Percentiles rank a stretch among this genome's conserved stretches.
phyloP scores from a whole-genome alignment of 108 stramenopile genomes.

The Parmales sp. region DNA sequence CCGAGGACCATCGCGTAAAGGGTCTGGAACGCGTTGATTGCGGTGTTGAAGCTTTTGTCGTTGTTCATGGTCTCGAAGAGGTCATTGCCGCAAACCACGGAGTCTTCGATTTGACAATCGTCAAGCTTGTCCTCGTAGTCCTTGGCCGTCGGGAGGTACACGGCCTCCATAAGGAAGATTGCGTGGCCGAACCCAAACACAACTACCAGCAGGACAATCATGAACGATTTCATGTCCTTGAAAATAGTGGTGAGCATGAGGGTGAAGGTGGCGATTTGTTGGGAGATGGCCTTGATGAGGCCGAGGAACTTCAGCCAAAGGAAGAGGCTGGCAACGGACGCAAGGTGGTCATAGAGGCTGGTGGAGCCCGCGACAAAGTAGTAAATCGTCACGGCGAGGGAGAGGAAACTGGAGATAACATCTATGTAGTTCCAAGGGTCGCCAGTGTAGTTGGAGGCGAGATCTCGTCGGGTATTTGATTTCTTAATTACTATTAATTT shows the following conservation, averaged over 20 bases:
- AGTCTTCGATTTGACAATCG: not conserved
- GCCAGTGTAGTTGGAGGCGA: not conserved
- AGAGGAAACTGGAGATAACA: not conserved
- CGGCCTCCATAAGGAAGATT: not conserved
- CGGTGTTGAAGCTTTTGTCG: too few relatives aligned
- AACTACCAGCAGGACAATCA: not conserved
- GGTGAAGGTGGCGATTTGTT: not conserved
- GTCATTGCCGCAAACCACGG: not conserved
- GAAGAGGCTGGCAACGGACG: not conserved
- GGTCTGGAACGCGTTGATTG: too few relatives aligned
- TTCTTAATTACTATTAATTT: too few relatives aligned
- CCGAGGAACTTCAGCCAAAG: slow-evolving; percentile 3
- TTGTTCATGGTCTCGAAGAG: too few relatives aligned
- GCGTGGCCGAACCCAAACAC: not conserved
- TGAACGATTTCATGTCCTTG: not conserved
- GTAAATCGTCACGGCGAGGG: not conserved
- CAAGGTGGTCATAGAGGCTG: not conserved
- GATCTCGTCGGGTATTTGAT: not conserved
- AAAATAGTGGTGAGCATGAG: not conserved
- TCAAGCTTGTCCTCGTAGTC: not conserved
- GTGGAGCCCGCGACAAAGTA: not conserved
- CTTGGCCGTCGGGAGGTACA: too few relatives aligned
- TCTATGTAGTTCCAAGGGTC: slow-evolving; percentile 2
- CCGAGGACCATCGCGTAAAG: too few relatives aligned
- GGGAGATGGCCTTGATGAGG: not conserved